Base-by-base conservation (phyloP, 2,329 filamentous ascomycete genomes). In the Fusarium camptoceras region DNA sequence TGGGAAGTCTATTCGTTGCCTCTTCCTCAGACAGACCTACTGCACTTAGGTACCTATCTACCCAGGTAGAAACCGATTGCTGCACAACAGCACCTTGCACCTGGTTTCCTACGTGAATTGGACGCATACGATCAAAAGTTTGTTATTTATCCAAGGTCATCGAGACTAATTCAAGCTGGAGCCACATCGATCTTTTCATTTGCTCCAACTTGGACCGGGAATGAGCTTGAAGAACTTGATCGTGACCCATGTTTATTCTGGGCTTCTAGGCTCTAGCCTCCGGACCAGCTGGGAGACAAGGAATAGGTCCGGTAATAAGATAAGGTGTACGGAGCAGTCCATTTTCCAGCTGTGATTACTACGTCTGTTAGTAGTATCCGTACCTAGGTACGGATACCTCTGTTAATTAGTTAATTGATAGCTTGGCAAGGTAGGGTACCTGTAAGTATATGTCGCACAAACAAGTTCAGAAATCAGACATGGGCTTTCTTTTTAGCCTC, bases 401-500 rank as follows among this genome's bases (percentile, higher is more conserved):
- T 37, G 18, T 37, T n/a, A 37, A 18, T 37, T n/a, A 37, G 34
- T 37, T 25, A 51, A 15, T 22, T 28, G 24, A 24, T 22, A 48
- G 24, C 8, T 25, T 27, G 16, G 22, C 22, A 55, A 44, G 42
- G 12, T 24, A 22, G 42, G 37, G n/a, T 30, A 31, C 42, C 42
- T 43, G 50, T 20, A 54, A 41, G 31, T 63, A 67, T 44, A 66
- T 63, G 64, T 66, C 59, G 63, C 64, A 61, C 50, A 63, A 63
- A 61, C 50, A 63, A 63, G 54, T 44, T 39, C 51, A 53, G 57
- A 51, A 50, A 56, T 43, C 51, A 53, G 57, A 51, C 60, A 56
- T 61, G 55, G 65, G 55, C 60, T 66, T 47, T 48, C 41, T 30
- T 55, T 54, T 68, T 68, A 68, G 65, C 66, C 66, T 69, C 66